Conservation (phyloP, 192 early-diverging fungal species). For the Gamsiella multidivaricata region DNA sequence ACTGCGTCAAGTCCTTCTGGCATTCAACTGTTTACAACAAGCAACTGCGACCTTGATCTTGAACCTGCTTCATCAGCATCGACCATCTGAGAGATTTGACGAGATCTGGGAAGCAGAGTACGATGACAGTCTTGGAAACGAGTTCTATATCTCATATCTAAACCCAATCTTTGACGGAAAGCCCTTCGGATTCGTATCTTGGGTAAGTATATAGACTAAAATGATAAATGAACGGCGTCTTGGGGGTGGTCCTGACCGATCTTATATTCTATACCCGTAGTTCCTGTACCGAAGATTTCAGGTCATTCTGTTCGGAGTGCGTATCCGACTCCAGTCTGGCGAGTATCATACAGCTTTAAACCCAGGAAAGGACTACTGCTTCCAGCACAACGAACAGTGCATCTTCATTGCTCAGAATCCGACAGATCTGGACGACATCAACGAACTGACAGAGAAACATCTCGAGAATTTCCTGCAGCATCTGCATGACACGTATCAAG, state of each 20-base stretch:
- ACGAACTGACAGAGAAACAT: slow-evolving; percentile 34
- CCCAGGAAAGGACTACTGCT: slow-evolving; percentile 65
- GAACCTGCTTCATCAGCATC: slow-evolving; percentile 71
- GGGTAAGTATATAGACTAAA: slow-evolving; percentile 22
- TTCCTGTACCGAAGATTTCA: slow-evolving; percentile 61
- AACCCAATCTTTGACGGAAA: slow-evolving; percentile 69
- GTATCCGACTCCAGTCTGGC: slow-evolving; percentile 42
- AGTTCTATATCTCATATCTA: slow-evolving; percentile 67
- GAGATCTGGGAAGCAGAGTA: slow-evolving; percentile 78
- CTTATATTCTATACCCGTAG: slow-evolving; percentile 16
- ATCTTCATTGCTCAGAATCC: slow-evolving; percentile 70
- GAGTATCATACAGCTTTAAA: slow-evolving; percentile 67
- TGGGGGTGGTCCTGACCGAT: not conserved
- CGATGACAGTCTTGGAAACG: slow-evolving; percentile 75
- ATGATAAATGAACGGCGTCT: not conserved
- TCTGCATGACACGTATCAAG: slow-evolving; percentile 19
- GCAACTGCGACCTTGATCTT: slow-evolving; percentile 70
- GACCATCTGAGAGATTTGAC: slow-evolving; percentile 62
- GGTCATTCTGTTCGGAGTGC: slow-evolving; percentile 59
- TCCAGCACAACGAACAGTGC: slow-evolving; percentile 62
- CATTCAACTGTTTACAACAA: slow-evolving; percentile 67
- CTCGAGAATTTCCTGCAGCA: slow-evolving; percentile 38
- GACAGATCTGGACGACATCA: slow-evolving; percentile 60
- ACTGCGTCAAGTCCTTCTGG: slow-evolving; percentile 63
- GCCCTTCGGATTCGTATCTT: slow-evolving; percentile 68